Evolutionary conservation across 495 filamentous ascomycete species (phyloP), one percentile per base, ranked within the genome.

Genomic region (Podospora conica): DNA sequence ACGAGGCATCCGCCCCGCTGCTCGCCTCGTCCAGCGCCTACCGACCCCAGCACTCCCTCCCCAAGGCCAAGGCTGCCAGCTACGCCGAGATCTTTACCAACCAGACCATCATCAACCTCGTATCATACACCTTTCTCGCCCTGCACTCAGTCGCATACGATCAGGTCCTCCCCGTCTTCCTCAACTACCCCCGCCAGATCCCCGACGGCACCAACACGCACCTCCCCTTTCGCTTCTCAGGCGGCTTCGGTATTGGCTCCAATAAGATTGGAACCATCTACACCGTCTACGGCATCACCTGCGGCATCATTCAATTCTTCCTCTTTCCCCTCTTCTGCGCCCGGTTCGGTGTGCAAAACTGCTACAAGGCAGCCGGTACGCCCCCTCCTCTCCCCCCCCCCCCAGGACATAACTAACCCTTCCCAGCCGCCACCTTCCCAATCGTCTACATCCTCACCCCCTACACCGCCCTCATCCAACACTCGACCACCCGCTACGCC

Each of bases 131-230:
- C 10, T 77, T 93, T 53, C 80, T 95, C 23, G 88, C 91, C 5
- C 79, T 93, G 27, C 91, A 95, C 68, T 85, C 84, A 6, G 85
- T 93, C 61, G 88, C 89, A 0, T 95, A 85, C 71, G 91, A 96
- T 74, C 90, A 93, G 63, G 80, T 92, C 9, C 80, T 95, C 4
- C 89, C 91, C 1, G 89, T 94, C 1, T 94, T 93, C 71, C 84
- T 95, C 73, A 90, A 94, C 74, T 87, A 87, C 70, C 91, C 89
- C 66, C 66, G 63, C 11, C 70, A 80, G 27, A 73, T 73, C 1
- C 73, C 82, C 0, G 74, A 85, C 28, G 65, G 78, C 2, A 65
- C 70, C 75, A 88, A 90, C 72, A 87, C 87, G 0, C 79, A 83
- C 31, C 81, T 91, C 2, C 91, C 91, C 0, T 89, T 96, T 76